Conservation (phyloP, 805 yeast species). For the Pichia sporocuriosa region DNA sequence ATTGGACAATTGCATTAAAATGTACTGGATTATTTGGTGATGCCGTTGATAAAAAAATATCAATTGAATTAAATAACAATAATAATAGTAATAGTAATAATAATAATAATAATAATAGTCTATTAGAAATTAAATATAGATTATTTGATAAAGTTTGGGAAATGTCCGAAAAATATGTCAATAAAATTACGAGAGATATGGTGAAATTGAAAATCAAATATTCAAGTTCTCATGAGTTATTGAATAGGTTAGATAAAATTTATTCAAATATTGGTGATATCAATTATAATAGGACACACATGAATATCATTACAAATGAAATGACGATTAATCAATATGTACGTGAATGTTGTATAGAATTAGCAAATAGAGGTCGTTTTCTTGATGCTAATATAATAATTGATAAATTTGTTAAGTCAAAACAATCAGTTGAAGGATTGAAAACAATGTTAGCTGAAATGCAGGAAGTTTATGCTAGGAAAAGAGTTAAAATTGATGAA, state of each 20-base stretch:
- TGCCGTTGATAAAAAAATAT: slow-evolving; percentile 19
- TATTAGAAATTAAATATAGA: slow-evolving; percentile 15
- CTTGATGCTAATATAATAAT: slow-evolving; percentile 26
- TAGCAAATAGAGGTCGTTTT: slow-evolving; percentile 18
- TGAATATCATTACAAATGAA: slow-evolving; percentile 18
- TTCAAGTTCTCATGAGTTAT: slow-evolving; percentile 20
- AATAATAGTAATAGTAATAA: neutral
- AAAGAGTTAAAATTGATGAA: slow-evolving; percentile 11
- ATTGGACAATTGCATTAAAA: slow-evolving; percentile 25
- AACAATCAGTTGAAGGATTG: slow-evolving; percentile 7
- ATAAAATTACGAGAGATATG: slow-evolving; percentile 19
- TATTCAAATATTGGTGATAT: slow-evolving; percentile 11
- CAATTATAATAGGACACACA: slow-evolving; percentile 9
- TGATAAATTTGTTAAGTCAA: slow-evolving; percentile 15
- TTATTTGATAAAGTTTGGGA: slow-evolving; percentile 24
- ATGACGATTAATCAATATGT: slow-evolving; percentile 20
- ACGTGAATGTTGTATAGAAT: slow-evolving; percentile 17
- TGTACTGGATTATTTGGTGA: slow-evolving; percentile 20
- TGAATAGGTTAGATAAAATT: slow-evolving; percentile 20
- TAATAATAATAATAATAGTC: slow-evolving; percentile 1
- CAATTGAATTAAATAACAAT: slow-evolving; percentile 14
- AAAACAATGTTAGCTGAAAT: slow-evolving; percentile 15
- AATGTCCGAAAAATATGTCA: slow-evolving; percentile 12
- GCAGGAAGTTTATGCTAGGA: slow-evolving; percentile 16
- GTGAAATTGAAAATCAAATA: slow-evolving; percentile 18